phyloP scores from a whole-genome alignment of 2,329 filamentous ascomycete genomes.

The Sporothrix protearum region DNA sequence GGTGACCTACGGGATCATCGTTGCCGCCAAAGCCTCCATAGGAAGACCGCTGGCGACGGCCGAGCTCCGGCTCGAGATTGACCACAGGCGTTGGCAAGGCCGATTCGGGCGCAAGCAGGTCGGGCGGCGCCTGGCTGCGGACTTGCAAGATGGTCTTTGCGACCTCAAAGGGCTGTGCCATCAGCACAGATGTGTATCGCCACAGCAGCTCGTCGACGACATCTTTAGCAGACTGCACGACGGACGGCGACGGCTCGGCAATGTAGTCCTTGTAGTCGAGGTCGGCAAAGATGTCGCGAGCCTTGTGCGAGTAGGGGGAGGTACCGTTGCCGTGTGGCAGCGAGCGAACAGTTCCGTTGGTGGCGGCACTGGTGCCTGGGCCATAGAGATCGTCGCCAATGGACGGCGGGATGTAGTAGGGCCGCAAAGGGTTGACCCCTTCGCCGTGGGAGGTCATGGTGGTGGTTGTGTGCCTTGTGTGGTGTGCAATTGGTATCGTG shows the following conservation, averaged over 20 bases:
- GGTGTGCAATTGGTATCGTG: background rate
- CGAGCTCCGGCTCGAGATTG: background rate
- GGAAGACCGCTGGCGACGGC: background rate
- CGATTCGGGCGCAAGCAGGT: constrained; percentile 32
- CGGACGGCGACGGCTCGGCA: constrained; percentile 69
- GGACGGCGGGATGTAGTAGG: constrained; percentile 65
- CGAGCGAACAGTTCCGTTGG: constrained; percentile 35
- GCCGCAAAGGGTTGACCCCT: constrained; percentile 61
- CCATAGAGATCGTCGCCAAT: constrained; percentile 45
- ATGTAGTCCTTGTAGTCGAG: constrained; percentile 90
- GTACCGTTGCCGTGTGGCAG: constrained; percentile 47
- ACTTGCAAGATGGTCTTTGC: constrained; percentile 91
- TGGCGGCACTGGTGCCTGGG: background rate
- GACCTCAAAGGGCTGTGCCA: constrained; percentile 95
- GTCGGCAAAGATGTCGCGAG: constrained; percentile 82
- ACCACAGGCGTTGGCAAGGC: constrained; percentile 30
- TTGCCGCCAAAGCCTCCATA: background rate
- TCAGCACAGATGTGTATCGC: constrained; percentile 85
- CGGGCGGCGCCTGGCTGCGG: constrained; percentile 53
- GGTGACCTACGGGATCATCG: background rate
- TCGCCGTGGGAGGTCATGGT: constrained; percentile 46
- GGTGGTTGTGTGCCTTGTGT: background rate
- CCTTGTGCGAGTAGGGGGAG: constrained; percentile 55
- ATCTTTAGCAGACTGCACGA: constrained; percentile 69
- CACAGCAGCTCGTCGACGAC: constrained; percentile 81